These are phyloP conservation scores for Candida ponderosae DNA, from an alignment of 805 yeast genomes.

Conservation along the genomic window DNA sequence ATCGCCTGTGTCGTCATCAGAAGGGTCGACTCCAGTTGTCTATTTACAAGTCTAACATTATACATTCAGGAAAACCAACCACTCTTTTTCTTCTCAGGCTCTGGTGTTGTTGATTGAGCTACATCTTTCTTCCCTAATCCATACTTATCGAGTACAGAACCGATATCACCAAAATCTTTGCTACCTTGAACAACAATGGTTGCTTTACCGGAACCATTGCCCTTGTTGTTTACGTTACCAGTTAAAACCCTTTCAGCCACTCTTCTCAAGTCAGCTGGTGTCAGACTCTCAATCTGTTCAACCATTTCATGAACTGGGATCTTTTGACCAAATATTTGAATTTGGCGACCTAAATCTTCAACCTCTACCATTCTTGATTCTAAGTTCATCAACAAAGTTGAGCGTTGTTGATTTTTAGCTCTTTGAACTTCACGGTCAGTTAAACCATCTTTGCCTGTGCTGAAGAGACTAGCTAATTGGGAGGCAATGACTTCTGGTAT, in stretches of 20 bases:
- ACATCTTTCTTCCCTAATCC: conserved; percentile 53
- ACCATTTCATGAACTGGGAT: conserved; percentile 80
- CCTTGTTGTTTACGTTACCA: conserved; percentile 41
- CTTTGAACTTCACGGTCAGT: conserved; percentile 69
- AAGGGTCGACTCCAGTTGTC: not conserved
- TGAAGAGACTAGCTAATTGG: conserved; percentile 46
- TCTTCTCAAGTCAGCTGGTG: conserved; percentile 57
- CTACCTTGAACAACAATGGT: conserved; percentile 87
- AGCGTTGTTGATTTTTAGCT: conserved; percentile 87
- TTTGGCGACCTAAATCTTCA: conserved; percentile 93
- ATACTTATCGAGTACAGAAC: conserved; percentile 50
- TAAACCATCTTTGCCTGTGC: conserved; percentile 41
- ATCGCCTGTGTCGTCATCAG: no score
- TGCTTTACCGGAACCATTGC: conserved; percentile 57
- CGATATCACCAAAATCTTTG: conserved; percentile 83
- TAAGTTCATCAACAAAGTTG: conserved; percentile 84
- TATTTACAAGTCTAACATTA: not conserved
- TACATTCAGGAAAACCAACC: conserved; percentile 19
- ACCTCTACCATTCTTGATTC: conserved; percentile 91
- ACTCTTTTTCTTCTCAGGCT: conserved; percentile 6
- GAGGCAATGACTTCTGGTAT: conserved; percentile 72
- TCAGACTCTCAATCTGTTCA: conserved; percentile 57
- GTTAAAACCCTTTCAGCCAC: conserved; percentile 74
- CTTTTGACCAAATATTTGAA: conserved; percentile 73
- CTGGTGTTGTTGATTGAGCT: not conserved